A percentile compares a stretch with the other conserved stretches of the same genome.
Evolutionary conservation across 1,284 basidiomycete species (phyloP).

Genomic region (Jaminaea rosea): DNA sequence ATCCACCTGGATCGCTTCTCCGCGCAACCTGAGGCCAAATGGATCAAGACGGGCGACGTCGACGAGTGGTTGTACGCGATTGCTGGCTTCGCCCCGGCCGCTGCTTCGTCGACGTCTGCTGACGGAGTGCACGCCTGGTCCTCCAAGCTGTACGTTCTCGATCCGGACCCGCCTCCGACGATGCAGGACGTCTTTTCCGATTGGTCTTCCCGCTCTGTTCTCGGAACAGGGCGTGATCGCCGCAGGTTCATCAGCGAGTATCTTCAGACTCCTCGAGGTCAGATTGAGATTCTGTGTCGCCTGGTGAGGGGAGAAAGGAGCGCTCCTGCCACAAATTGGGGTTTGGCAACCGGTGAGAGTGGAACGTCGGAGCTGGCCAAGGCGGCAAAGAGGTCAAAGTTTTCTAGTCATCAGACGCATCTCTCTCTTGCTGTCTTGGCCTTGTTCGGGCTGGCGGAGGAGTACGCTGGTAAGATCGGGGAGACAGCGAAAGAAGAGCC

Average conservation of each 20-base stretch:
- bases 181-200: slow-evolving; percentile 76
- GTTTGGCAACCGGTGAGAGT: slow-evolving; percentile 52
- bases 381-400: slow-evolving; percentile 61
- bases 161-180: slow-evolving; percentile 93
- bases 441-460: slow-evolving; percentile 55
- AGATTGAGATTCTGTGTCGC: slow-evolving; percentile 79
- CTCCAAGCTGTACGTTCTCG: slow-evolving; percentile 78
- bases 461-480: too few relatives aligned
- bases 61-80: slow-evolving; percentile 84
- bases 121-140: slow-evolving; percentile 75
- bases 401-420: slow-evolving; percentile 79
- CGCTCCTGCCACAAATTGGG: slow-evolving; percentile 57
- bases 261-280: slow-evolving; percentile 68
- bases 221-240: slow-evolving; percentile 65
- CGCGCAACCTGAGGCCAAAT: slow-evolving; percentile 78
- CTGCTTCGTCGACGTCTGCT: not conserved
- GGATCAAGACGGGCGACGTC: slow-evolving; percentile 86
- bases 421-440: slow-evolving; percentile 82
- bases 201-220: slow-evolving; percentile 72
- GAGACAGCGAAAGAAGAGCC: too few relatives aligned
- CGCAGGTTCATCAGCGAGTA: slow-evolving; percentile 78
- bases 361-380: slow-evolving; percentile 46
- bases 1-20: slow-evolving; percentile 64
- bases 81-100: slow-evolving; percentile 58
- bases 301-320: slow-evolving; percentile 78